Percentiles rank a stretch among this genome's conserved stretches.
These are phyloP conservation scores for Penicillium aurantiogriseum DNA, from an alignment of 2,329 filamentous ascomycete species.

Conservation along the genomic window DNA sequence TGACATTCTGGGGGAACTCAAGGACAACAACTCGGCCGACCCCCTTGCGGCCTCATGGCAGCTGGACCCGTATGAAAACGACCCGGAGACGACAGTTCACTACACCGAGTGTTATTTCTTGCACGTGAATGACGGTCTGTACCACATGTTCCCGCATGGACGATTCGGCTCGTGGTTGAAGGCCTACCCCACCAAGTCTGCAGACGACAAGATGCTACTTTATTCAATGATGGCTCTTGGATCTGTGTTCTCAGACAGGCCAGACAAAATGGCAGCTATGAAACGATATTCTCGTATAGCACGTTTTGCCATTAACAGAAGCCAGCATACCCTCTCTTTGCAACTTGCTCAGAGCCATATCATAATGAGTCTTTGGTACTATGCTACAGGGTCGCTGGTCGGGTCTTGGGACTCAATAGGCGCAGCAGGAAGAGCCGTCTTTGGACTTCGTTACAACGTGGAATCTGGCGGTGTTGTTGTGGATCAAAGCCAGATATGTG, in stretches of 20 bases:
- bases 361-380: slow-evolving; percentile 66
- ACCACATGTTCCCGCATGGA: slow-evolving; percentile 56
- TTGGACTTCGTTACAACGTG: slow-evolving; percentile 61
- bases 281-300: slow-evolving; percentile 56
- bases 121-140: slow-evolving; percentile 55
- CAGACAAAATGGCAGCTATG: slow-evolving; percentile 47
- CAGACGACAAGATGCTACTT: slow-evolving; percentile 59
- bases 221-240: slow-evolving; percentile 61
- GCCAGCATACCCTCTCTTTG: slow-evolving; percentile 55
- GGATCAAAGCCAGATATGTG: slow-evolving; percentile 48
- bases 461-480: slow-evolving; percentile 55
- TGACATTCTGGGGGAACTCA: slow-evolving; percentile 34
- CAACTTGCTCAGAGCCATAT: slow-evolving; percentile 67
- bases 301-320: slow-evolving; percentile 55
- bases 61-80: slow-evolving; percentile 54
- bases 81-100: slow-evolving; percentile 51
- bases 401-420: slow-evolving; percentile 65
- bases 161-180: slow-evolving; percentile 57
- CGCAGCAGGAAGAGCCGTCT: slow-evolving; percentile 59
- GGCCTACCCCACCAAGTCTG: slow-evolving; percentile 48
- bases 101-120: slow-evolving; percentile 58
- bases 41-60: slow-evolving; percentile 44
- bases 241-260: slow-evolving; percentile 53
- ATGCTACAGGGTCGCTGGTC: slow-evolving; percentile 58
- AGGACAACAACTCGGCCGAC: slow-evolving; percentile 30